Evolutionary conservation across 345 rosid genomes (phyloP).

Genomic region (Citrus cavaleriei): DNA sequence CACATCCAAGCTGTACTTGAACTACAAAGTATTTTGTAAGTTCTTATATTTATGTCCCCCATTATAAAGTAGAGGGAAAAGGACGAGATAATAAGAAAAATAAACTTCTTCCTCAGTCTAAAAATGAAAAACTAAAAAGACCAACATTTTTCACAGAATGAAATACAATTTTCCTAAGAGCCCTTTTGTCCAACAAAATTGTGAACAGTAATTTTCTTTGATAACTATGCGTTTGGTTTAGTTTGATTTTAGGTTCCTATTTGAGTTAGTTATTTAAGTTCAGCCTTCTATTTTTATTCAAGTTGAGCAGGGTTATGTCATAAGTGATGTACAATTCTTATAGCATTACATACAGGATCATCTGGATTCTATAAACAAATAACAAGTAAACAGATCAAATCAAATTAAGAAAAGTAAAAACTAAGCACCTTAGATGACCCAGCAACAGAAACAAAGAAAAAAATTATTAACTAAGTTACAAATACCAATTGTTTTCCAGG

Average conservation of each 20-base stretch:
- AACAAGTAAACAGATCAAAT: background rate
- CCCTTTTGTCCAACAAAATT: background rate
- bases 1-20: background rate
- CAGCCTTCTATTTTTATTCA: background rate
- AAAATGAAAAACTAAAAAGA: background rate
- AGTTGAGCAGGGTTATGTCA: background rate
- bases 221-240: background rate
- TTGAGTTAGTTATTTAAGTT: background rate
- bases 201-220: background rate
- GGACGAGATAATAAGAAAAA: no score
- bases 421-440: background rate
- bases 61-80: no score
- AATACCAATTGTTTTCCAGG: conserved; percentile 68
- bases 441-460: background rate
- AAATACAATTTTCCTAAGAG: background rate
- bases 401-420: no score
- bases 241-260: background rate
- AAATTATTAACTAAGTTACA: background rate
- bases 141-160: background rate
- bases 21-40: background rate
- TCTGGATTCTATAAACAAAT: background rate
- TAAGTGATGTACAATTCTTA: background rate
- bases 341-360: background rate
- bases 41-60: no score
- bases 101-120: background rate